Conservation (phyloP, 352 stramenopile species). For the Peronospora tabacina region DNA sequence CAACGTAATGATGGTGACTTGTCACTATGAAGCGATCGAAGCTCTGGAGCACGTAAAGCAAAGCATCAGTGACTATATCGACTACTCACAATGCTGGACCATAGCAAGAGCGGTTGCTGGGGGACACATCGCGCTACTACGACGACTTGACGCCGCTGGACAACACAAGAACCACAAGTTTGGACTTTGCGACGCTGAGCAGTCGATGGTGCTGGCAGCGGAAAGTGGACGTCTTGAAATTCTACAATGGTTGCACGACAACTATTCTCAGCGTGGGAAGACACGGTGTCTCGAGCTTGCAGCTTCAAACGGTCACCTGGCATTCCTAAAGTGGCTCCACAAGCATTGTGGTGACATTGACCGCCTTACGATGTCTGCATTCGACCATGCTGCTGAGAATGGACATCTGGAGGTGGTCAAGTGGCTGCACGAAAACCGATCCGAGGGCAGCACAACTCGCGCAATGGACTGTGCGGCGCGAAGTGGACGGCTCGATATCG, state of each 20-base stretch:
- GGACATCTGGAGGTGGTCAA: constrained; percentile 20
- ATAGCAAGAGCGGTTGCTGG: constrained; percentile 13
- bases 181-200: constrained; percentile 11
- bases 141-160: constrained; percentile 12
- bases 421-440: constrained; percentile 18
- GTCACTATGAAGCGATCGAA: constrained; percentile 12
- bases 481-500: constrained; percentile 14
- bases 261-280: constrained; percentile 16
- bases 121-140: constrained; percentile 12
- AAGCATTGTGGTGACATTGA: constrained; percentile 12
- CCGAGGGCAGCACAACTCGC: constrained; percentile 15
- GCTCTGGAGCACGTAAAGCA: constrained; percentile 15
- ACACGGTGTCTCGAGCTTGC: constrained; percentile 19
- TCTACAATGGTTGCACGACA: constrained; percentile 19
- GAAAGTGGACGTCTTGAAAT: constrained; percentile 22
- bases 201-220: constrained; percentile 14
- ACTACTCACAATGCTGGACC: constrained; percentile 24
- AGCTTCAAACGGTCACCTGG: constrained; percentile 15
- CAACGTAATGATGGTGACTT: constrained; percentile 14
- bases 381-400: constrained; percentile 20
- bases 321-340: constrained; percentile 18
- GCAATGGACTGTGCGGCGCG: constrained; percentile 21
- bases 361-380: constrained; percentile 19
- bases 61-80: constrained; percentile 18
- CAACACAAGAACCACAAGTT: constrained; percentile 3